A percentile compares a stretch with the other conserved stretches of the same genome.
Evolutionary conservation across 495 filamentous ascomycete genomes (phyloP).

Genomic region (Cercophora sp.): DNA sequence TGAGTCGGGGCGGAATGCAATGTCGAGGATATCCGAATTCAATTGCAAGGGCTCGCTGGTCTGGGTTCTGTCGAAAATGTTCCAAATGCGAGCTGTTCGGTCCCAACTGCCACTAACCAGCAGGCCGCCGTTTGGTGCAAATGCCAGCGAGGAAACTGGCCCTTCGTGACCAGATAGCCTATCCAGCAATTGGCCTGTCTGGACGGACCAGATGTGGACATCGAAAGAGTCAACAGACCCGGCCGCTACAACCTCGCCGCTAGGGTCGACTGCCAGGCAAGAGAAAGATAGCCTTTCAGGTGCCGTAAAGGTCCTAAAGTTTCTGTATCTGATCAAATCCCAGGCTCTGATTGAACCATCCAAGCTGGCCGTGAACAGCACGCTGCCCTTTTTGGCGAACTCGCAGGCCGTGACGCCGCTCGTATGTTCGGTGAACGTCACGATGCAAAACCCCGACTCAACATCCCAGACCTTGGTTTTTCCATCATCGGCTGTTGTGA

Average conservation of each 20-base stretch:
- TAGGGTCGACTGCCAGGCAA: slow-evolving; percentile 91
- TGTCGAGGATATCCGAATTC: slow-evolving; percentile 80
- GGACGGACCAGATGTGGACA: slow-evolving; percentile 96
- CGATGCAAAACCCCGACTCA: slow-evolving; percentile 92
- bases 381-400: slow-evolving; percentile 89
- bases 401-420: slow-evolving; percentile 93
- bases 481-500: slow-evolving; percentile 91
- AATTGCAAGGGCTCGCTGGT: slow-evolving; percentile 91
- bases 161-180: slow-evolving; percentile 90
- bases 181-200: slow-evolving; percentile 93
- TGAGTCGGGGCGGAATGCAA: slow-evolving; percentile 86
- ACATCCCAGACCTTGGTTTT: slow-evolving; percentile 99
- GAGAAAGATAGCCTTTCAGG: slow-evolving; percentile 88
- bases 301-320: slow-evolving; percentile 95
- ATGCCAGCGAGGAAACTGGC: slow-evolving; percentile 79
- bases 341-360: slow-evolving; percentile 93
- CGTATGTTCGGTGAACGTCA: slow-evolving; percentile 95
- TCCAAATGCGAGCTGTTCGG: slow-evolving; percentile 90
- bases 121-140: slow-evolving; percentile 77
- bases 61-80: slow-evolving; percentile 86
- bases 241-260: slow-evolving; percentile 90
- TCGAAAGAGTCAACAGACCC: slow-evolving; percentile 95
- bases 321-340: slow-evolving; percentile 94
- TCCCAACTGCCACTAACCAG: slow-evolving; percentile 94
- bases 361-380: slow-evolving; percentile 89